phyloP scores from a whole-genome alignment of 331 rosid genomes.

The Malus hybrid region DNA sequence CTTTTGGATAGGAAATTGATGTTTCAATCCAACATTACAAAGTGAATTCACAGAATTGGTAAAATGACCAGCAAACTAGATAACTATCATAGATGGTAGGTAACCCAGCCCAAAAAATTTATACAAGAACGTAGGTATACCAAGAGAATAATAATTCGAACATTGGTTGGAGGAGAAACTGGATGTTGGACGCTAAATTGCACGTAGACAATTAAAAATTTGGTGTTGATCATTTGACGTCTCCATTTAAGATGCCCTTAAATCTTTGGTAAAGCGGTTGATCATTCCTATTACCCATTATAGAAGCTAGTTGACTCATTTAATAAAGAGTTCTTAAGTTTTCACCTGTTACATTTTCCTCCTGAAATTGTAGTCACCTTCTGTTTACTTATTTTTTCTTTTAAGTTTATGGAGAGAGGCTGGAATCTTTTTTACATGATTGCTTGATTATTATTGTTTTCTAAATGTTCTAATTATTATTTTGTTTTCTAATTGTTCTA shows the following conservation, averaged over 20 bases:
- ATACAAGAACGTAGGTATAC: background rate
- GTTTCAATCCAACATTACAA: background rate
- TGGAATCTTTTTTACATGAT: no score
- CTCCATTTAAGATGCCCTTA: background rate
- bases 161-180: background rate
- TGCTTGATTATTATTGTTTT: no score
- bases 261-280: no score
- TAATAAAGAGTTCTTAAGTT: background rate
- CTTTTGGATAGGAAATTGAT: background rate
- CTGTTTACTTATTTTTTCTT: no score
- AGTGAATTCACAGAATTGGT: background rate
- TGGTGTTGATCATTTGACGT: background rate
- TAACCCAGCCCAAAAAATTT: background rate
- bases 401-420: no score
- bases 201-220: background rate
- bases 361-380: no score
- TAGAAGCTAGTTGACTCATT: no score
- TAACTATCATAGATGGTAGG: background rate
- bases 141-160: background rate
- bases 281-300: no score
- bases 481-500: no score
- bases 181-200: background rate
- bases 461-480: no score
- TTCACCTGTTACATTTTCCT: background rate
- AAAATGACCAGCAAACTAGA: background rate